Evolutionary conservation across 1,284 basidiomycete genomes (phyloP).

Genomic region (Ceratobasidium papillatum): DNA sequence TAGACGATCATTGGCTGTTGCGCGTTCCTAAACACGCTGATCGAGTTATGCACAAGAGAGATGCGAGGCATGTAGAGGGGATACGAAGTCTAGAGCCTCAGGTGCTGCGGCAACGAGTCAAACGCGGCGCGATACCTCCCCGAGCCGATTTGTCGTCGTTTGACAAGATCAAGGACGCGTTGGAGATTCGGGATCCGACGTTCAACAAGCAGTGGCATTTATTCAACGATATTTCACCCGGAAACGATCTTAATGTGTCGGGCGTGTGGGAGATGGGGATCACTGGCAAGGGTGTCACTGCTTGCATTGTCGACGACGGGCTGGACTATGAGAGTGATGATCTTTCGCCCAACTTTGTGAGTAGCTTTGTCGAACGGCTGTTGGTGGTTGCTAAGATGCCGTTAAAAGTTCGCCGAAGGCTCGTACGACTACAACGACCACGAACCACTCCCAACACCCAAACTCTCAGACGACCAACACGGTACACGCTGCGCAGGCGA

Average conservation of each 20-base stretch:
- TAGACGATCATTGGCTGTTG: conserved; percentile 87
- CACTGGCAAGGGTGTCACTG: conserved; percentile 85
- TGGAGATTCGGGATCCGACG: conserved; percentile 86
- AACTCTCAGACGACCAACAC: conserved; percentile 92
- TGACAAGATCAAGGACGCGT: conserved; percentile 64
- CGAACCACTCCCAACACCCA: conserved; percentile 84
- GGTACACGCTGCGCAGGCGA: conserved; percentile 99
- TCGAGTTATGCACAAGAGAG: conserved; percentile 52
- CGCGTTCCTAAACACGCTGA: conserved; percentile 59
- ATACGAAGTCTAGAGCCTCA: conserved; percentile 68
- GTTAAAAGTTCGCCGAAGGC: conserved; percentile 79
- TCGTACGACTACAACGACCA: conserved; percentile 99
- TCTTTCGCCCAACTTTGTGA: conserved; percentile 89
- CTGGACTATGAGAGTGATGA: conserved; percentile 91
- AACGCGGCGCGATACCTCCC: conserved; percentile 57
- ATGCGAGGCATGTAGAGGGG: conserved; percentile 56
- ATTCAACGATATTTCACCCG: conserved; percentile 75
- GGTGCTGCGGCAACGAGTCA: conserved; percentile 67
- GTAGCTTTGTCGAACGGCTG: conserved; percentile 53
- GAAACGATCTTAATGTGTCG: conserved; percentile 60
- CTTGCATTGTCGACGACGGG: conserved; percentile 95
- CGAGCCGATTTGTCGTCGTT: conserved; percentile 52
- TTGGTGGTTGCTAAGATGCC: conserved; percentile 9
- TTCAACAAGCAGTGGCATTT: conserved; percentile 94
- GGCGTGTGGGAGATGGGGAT: conserved; percentile 75